Conservation (phyloP, 2,329 filamentous ascomycete species). For the Arthrinium phaeospermum region DNA sequence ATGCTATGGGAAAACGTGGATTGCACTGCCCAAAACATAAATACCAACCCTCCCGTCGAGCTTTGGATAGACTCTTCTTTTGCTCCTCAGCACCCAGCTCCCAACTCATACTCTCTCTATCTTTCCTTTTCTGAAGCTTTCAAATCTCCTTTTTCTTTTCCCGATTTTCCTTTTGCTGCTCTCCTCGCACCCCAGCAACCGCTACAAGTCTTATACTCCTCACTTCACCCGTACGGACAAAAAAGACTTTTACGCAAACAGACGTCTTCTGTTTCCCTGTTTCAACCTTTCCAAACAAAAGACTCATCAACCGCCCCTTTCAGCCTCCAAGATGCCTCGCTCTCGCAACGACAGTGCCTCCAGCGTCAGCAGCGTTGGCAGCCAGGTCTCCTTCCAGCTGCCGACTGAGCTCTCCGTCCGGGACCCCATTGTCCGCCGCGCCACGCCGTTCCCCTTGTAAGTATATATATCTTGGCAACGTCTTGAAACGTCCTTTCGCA, state of each 20-base stretch:
- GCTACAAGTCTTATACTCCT: neutral
- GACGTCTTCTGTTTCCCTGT: slow-evolving; percentile 8
- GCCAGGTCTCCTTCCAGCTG: slow-evolving; percentile 9
- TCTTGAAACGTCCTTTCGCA: neutral
- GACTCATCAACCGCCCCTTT: neutral
- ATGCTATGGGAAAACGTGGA: neutral
- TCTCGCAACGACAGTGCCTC: slow-evolving; percentile 10
- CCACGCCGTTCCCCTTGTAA: slow-evolving; percentile 5
- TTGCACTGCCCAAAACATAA: neutral
- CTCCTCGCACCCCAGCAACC: neutral
- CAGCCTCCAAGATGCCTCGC: slow-evolving; percentile 1
- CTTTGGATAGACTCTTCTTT: slow-evolving; percentile 10
- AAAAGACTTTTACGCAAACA: neutral
- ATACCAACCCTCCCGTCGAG: neutral
- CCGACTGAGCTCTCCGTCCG: slow-evolving; percentile 10
- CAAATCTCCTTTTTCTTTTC: neutral
- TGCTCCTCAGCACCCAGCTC: slow-evolving; percentile 13
- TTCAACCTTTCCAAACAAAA: neutral
- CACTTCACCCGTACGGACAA: neutral
- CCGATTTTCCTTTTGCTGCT: neutral
- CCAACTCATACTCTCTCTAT: slow-evolving; percentile 7
- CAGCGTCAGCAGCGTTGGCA: slow-evolving; percentile 4
- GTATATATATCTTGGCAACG: neutral
- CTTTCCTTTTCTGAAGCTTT: slow-evolving; percentile 15
- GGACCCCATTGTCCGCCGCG: slow-evolving; percentile 6